phyloP scores from a whole-genome alignment of 345 rosid genomes.

The Eucalyptus caleyi region DNA sequence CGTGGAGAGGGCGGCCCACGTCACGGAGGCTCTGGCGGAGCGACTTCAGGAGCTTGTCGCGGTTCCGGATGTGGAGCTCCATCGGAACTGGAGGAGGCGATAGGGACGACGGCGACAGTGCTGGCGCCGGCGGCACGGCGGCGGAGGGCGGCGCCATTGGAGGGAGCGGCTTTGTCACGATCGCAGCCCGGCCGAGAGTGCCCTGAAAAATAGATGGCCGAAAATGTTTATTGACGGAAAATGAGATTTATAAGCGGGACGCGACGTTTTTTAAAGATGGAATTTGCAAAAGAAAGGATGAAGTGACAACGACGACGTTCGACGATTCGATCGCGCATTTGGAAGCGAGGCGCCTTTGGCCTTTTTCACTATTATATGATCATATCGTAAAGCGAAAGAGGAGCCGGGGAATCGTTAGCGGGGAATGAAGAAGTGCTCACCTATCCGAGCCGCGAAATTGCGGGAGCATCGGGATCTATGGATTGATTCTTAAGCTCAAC shows the following conservation, averaged over 20 bases:
- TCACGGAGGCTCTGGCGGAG: constrained; percentile 36
- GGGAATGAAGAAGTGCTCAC: neutral
- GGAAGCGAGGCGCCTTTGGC: neutral
- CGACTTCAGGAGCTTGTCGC: constrained; percentile 47
- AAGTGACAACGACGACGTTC: neutral
- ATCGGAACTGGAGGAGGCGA: constrained; percentile 50
- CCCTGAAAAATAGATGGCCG: neutral
- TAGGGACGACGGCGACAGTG: constrained; percentile 15
- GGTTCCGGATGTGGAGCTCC: constrained; percentile 68
- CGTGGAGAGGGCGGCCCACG: constrained; percentile 39
- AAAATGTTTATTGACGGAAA: neutral
- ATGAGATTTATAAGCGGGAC: neutral
- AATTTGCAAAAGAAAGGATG: no score
- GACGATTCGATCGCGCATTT: neutral
- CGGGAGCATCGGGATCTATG: no score
- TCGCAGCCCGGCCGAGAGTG: neutral
- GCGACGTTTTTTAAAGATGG: no score
- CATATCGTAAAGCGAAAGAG: neutral
- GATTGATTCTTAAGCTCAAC: no score
- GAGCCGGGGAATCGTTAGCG: neutral
- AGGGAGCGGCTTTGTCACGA: neutral
- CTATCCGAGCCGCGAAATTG: neutral
- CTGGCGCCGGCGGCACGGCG: neutral
- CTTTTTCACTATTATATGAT: neutral
- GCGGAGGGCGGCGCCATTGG: neutral